Evolutionary conservation across 169 alveolate species (phyloP).

Genomic region (Plasmodium sp.): DNA sequence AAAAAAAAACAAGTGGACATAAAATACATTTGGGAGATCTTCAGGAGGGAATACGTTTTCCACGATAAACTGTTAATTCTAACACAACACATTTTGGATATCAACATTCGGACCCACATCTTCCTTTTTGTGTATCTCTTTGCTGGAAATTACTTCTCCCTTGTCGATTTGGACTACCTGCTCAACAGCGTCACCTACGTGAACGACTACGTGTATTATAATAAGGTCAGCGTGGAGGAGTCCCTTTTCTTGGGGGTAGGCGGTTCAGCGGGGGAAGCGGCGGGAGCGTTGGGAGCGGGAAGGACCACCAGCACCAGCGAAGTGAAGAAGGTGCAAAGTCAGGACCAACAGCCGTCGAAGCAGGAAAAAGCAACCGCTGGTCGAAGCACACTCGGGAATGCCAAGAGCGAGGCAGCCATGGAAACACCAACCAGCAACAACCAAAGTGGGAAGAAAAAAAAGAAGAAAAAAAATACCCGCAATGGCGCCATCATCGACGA

Average conservation of each 20-base stretch:
- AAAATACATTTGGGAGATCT: slow-evolving; percentile 53
- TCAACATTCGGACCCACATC: slow-evolving; percentile 48
- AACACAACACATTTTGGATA: slow-evolving; percentile 52
- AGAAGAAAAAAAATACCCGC: neutral
- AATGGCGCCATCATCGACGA: neutral
- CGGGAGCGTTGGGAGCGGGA: neutral
- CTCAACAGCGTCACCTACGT: slow-evolving; percentile 19
- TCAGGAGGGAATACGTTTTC: slow-evolving; percentile 43
- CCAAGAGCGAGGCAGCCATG: neutral
- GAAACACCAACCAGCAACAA: neutral
- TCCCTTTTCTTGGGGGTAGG: neutral
- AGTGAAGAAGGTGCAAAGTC: neutral
- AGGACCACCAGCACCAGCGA: neutral
- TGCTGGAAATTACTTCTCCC: slow-evolving; percentile 48
- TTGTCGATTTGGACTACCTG: slow-evolving; percentile 24
- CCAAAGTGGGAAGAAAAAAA: neutral
- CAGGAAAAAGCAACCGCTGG: neutral
- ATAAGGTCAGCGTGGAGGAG: slow-evolving; percentile 30
- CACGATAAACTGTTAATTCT: slow-evolving; percentile 37
- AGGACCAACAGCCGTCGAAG: neutral
- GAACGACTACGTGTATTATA: slow-evolving; percentile 41
- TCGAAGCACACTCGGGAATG: neutral
- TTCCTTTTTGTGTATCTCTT: slow-evolving; percentile 54
- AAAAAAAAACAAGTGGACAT: slow-evolving; percentile 67
- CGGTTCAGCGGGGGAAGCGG: neutral